Evolutionary conservation across 2,329 filamentous ascomycete species (phyloP).

Genomic region (Aspergillus sp.): DNA sequence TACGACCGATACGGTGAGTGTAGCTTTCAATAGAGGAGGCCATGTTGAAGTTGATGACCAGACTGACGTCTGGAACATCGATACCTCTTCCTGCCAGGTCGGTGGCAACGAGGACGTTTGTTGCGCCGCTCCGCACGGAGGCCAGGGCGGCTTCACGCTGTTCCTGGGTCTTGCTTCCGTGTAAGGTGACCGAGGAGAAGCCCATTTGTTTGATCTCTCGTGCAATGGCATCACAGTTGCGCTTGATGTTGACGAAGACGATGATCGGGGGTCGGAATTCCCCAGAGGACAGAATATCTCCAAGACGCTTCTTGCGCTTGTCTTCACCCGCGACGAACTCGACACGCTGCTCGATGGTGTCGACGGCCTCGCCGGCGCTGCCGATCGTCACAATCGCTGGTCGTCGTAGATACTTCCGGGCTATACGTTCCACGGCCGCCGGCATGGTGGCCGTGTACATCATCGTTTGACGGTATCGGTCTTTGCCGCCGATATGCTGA

Average conservation of each 20-base stretch:
- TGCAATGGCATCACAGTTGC: constrained; percentile 93
- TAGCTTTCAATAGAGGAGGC: constrained; percentile 87
- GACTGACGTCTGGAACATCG: constrained; percentile 86
- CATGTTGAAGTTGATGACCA: constrained; percentile 99
- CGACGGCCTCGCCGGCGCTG: constrained; percentile 89
- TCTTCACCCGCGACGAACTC: constrained; percentile 90
- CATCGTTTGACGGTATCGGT: constrained; percentile 94
- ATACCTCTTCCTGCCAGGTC: constrained; percentile 96
- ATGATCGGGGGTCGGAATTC: constrained; percentile 89
- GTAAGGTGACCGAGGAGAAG: constrained; percentile 81
- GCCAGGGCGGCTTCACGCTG: constrained; percentile 90
- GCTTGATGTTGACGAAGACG: constrained; percentile 99
- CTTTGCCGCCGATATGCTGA: constrained; percentile 66
- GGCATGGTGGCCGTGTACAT: constrained; percentile 99
- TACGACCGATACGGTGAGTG: constrained; percentile 93
- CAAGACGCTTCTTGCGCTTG: constrained; percentile 92
- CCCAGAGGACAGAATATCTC: constrained; percentile 75
- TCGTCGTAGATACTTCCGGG: constrained; percentile 90
- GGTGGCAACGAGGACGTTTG: constrained; percentile 88
- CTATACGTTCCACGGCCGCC: constrained; percentile 83
- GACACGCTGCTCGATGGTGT: constrained; percentile 95
- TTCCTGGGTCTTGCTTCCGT: constrained; percentile 95
- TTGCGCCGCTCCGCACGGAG: constrained; percentile 73
- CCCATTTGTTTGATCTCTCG: constrained; percentile 93
- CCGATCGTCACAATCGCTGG: constrained; percentile 94